These are phyloP conservation scores for Cynara cardunculus DNA, from an alignment of 129 eudicot species.

Conservation along the genomic window DNA sequence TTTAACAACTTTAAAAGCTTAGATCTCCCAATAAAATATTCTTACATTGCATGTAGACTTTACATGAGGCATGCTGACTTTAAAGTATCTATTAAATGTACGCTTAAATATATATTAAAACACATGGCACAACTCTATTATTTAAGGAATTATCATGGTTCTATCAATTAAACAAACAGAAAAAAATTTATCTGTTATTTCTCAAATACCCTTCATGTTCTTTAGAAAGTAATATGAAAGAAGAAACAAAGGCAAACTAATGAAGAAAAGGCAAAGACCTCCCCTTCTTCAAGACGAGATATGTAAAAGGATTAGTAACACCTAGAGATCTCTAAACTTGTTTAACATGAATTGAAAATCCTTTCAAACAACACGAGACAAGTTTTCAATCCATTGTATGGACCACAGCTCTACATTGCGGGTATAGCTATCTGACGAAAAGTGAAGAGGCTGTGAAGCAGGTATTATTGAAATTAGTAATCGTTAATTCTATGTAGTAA, in stretches of 20 bases:
- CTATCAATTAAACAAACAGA: neutral
- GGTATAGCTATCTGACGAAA: neutral
- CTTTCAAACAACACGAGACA: neutral
- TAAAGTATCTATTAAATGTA: neutral
- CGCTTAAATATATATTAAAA: neutral
- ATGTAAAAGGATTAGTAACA: neutral
- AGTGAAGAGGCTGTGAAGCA: neutral
- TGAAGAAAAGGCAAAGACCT: neutral
- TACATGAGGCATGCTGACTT: neutral
- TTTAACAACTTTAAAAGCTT: neutral
- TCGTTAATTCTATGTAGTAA: neutral
- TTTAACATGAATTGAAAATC: neutral
- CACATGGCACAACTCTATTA: neutral
- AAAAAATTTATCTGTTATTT: neutral
- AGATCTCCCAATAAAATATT: neutral
- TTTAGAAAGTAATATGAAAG: neutral
- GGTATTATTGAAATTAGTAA: neutral
- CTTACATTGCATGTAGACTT: neutral
- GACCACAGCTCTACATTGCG: neutral
- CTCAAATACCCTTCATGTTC: neutral
- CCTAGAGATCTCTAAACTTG: neutral
- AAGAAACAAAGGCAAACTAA: neutral
- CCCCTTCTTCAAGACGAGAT: neutral
- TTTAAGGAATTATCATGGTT: neutral
- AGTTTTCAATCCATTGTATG: neutral